Conservation (phyloP, 805 yeast species). For the Diddensiella caesifluorescens region DNA sequence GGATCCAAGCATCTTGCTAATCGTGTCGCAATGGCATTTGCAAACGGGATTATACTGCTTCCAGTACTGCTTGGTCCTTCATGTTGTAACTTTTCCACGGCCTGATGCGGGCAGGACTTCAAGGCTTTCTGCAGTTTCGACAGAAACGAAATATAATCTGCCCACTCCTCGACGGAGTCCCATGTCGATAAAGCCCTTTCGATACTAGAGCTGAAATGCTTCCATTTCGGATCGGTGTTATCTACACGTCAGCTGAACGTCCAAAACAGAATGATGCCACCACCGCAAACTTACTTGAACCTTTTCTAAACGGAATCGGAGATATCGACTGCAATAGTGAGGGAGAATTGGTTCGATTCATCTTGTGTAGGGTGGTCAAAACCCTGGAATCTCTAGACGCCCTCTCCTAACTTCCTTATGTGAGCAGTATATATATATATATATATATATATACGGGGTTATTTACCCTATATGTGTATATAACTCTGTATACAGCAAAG, state of each 20-base stretch:
- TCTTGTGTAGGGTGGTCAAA: too few relatives aligned
- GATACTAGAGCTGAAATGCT: slow-evolving; percentile 59
- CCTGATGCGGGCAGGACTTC: slow-evolving; percentile 29
- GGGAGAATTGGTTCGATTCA: slow-evolving; percentile 6
- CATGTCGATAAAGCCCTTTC: slow-evolving; percentile 70
- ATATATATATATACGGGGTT: too few relatives aligned
- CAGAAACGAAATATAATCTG: slow-evolving; percentile 89
- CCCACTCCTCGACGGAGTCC: slow-evolving; percentile 92
- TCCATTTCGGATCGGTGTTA: slow-evolving; percentile 59
- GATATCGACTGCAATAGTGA: slow-evolving; percentile 21
- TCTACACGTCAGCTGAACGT: too few relatives aligned
- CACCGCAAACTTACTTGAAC: slow-evolving; percentile 15
- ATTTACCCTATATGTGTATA: too few relatives aligned
- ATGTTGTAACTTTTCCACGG: background rate
- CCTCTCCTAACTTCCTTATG: too few relatives aligned
- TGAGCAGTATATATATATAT: too few relatives aligned
- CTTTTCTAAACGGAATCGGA: slow-evolving; percentile 18
- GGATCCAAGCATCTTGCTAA: slow-evolving; percentile 78
- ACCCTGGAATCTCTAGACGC: too few relatives aligned
- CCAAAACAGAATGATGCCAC: too few relatives aligned
- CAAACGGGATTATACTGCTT: slow-evolving; percentile 46
- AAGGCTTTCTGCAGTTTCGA: slow-evolving; percentile 73
- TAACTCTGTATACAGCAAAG: too few relatives aligned
- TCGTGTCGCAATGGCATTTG: slow-evolving; percentile 62
- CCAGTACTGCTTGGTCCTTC: slow-evolving; percentile 31